Evolutionary conservation across 2,329 filamentous ascomycete species (phyloP).

Genomic region (Elsinoe australis): DNA sequence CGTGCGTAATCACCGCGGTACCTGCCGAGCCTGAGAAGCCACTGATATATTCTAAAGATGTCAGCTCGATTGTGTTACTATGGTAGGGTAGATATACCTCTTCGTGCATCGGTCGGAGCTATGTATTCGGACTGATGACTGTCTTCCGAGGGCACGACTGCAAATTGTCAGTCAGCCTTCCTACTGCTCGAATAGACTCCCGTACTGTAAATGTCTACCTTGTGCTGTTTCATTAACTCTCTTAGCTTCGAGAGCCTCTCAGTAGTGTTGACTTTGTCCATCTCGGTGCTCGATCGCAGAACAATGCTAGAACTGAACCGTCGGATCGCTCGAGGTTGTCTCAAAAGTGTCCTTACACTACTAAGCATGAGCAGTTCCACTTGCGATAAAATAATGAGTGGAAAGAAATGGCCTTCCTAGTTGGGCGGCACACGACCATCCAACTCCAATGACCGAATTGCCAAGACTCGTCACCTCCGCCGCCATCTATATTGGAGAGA

Average conservation of each 20-base stretch:
- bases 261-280: constrained; percentile 74
- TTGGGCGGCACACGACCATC: background rate
- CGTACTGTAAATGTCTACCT: constrained; percentile 86
- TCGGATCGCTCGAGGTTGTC: constrained; percentile 17
- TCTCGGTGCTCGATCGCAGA: constrained; percentile 40
- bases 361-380: constrained; percentile 14
- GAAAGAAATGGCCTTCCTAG: too few relatives aligned
- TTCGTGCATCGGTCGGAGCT: constrained; percentile 83
- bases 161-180: constrained; percentile 32
- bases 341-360: constrained; percentile 1
- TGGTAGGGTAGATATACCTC: constrained; percentile 46
- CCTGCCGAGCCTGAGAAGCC: constrained; percentile 94
- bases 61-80: background rate
- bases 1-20: constrained; percentile 77
- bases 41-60: constrained; percentile 63
- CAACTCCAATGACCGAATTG: constrained; percentile 6
- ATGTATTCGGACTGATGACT: constrained; percentile 98
- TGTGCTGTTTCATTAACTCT: constrained; percentile 76
- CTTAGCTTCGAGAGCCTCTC: constrained; percentile 68
- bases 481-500: too few relatives aligned
- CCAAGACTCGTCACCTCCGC: constrained; percentile 2
- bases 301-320: constrained; percentile 23
- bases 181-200: constrained; percentile 19
- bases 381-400: background rate
- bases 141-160: constrained; percentile 94